Percentiles rank a stretch among this genome's conserved stretches.
Conservation (phyloP, 202 grass and related monocot species). For the Bolboschoenoplectus hybrid region DNA sequence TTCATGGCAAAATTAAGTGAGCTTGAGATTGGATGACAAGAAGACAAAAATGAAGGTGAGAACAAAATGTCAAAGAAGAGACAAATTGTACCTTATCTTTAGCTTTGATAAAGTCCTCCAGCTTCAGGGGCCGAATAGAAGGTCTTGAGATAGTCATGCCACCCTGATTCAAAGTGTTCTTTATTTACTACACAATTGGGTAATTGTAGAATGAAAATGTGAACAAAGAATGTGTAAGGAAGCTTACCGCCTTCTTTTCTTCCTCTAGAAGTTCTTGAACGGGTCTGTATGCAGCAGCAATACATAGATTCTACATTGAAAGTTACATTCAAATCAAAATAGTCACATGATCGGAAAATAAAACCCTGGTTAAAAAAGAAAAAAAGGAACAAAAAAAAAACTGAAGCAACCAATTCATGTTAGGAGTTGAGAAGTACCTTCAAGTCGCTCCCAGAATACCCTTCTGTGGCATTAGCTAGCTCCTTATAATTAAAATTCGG, state of each 20-base stretch:
- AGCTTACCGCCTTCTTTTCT: slow-evolving; percentile 68
- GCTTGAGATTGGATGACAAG: slow-evolving; percentile 23
- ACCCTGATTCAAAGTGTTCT: slow-evolving; percentile 51
- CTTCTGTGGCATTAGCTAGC: slow-evolving; percentile 92
- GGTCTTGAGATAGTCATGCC: slow-evolving; percentile 40
- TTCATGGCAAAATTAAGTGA: slow-evolving; percentile 42
- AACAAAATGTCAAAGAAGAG: neutral
- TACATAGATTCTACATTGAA: slow-evolving; percentile 75
- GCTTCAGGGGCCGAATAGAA: slow-evolving; percentile 60
- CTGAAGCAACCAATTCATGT: slow-evolving; percentile 23
- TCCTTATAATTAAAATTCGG: slow-evolving; percentile 71
- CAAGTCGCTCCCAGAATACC: slow-evolving; percentile 95
- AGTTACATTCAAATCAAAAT: slow-evolving; percentile 37
- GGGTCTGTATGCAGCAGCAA: slow-evolving; percentile 91
- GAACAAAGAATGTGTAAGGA: slow-evolving; percentile 31
- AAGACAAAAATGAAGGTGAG: neutral
- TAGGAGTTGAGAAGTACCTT: slow-evolving; percentile 53
- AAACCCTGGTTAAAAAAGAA: neutral
- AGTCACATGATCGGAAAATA: slow-evolving; percentile 25
- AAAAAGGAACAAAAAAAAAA: slow-evolving; percentile 14
- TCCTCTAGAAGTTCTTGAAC: slow-evolving; percentile 90
- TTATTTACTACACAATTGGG: neutral
- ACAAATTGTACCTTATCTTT: slow-evolving; percentile 75
- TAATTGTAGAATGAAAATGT: slow-evolving; percentile 23
- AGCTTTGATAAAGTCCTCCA: slow-evolving; percentile 92